phyloP scores from a whole-genome alignment of 129 eudicot genomes.

The Arctium lappa region DNA sequence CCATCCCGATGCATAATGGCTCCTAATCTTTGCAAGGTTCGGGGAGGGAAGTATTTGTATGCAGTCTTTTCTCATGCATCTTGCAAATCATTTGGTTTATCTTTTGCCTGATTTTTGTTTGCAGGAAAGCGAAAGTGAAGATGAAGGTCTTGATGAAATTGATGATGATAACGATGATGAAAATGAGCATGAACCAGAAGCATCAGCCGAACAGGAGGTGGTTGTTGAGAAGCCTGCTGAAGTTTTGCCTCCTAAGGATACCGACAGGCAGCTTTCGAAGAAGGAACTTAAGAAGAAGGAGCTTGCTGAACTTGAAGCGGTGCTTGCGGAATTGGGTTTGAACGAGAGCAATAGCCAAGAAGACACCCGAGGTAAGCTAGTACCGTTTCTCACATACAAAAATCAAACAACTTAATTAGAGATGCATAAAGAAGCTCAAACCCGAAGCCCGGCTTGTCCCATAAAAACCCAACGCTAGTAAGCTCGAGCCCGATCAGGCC shows the following conservation, averaged over 20 bases:
- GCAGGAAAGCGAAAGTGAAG: conserved; percentile 95
- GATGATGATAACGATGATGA: conserved; percentile 87
- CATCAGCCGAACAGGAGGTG: conserved; percentile 45
- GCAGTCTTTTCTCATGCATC: background rate
- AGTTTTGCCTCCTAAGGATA: conserved; percentile 63
- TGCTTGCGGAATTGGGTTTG: conserved; percentile 79
- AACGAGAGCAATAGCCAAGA: conserved; percentile 45
- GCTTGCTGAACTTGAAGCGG: conserved; percentile 92
- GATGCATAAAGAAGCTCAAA: background rate
- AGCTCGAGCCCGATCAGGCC: too few relatives aligned
- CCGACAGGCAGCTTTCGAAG: conserved; percentile 91
- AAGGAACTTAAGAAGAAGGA: conserved; percentile 90
- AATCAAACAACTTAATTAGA: background rate
- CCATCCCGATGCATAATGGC: background rate
- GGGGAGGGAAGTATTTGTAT: background rate
- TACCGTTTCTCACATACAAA: background rate
- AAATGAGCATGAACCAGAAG: conserved; percentile 73
- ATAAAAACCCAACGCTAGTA: too few relatives aligned
- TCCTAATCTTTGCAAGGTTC: background rate
- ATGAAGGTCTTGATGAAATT: conserved; percentile 64
- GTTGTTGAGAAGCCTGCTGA: conserved; percentile 55
- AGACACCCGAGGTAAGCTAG: conserved; percentile 39
- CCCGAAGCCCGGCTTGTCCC: too few relatives aligned
- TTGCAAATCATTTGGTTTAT: background rate
- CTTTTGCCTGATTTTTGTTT: background rate